Evolutionary conservation across 2,329 filamentous ascomycete species (phyloP).

Genomic region (Xylariales sp.): DNA sequence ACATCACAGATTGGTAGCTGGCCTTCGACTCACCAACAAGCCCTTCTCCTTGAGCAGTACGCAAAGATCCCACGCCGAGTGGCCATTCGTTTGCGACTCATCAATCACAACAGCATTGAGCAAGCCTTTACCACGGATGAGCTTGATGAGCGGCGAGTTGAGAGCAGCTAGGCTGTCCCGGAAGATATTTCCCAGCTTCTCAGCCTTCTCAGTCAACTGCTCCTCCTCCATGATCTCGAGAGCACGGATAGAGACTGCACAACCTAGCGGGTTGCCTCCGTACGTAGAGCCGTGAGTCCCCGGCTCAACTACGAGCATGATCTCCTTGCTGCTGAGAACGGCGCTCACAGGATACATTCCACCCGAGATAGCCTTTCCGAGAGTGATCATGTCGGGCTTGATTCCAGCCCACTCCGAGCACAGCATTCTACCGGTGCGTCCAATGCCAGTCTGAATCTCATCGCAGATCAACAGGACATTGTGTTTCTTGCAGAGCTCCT

Average conservation of each 20-base stretch:
- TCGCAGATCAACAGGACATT: slow-evolving; percentile 96
- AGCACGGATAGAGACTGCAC: slow-evolving; percentile 90
- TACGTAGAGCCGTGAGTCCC: slow-evolving; percentile 99
- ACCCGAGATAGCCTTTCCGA: slow-evolving; percentile 96
- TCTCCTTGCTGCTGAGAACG: slow-evolving; percentile 79
- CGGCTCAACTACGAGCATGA: slow-evolving; percentile 94
- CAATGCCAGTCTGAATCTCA: slow-evolving; percentile 98
- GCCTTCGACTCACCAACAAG: slow-evolving; percentile 63
- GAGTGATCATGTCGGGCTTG: slow-evolving; percentile 89
- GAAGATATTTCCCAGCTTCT: slow-evolving; percentile 77
- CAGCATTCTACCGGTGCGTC: slow-evolving; percentile 87
- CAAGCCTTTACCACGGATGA: slow-evolving; percentile 85
- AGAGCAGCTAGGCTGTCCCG: slow-evolving; percentile 72
- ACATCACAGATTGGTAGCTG: slow-evolving; percentile 12
- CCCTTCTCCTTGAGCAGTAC: slow-evolving; percentile 95
- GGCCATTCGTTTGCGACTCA: slow-evolving; percentile 76
- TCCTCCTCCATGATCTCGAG: slow-evolving; percentile 93
- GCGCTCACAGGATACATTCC: slow-evolving; percentile 99
- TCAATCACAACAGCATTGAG: slow-evolving; percentile 96
- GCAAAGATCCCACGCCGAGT: slow-evolving; percentile 93
- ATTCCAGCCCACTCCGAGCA: slow-evolving; percentile 93
- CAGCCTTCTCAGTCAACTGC: slow-evolving; percentile 76
- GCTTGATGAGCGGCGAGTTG: slow-evolving; percentile 73
- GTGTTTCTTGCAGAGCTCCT: slow-evolving; percentile 87
- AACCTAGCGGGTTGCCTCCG: slow-evolving; percentile 92